Percentiles rank a stretch among this genome's conserved stretches.
These are phyloP conservation scores for Knoxdaviesia proteae DNA, from an alignment of 2,329 filamentous ascomycete species.

Conservation along the genomic window DNA sequence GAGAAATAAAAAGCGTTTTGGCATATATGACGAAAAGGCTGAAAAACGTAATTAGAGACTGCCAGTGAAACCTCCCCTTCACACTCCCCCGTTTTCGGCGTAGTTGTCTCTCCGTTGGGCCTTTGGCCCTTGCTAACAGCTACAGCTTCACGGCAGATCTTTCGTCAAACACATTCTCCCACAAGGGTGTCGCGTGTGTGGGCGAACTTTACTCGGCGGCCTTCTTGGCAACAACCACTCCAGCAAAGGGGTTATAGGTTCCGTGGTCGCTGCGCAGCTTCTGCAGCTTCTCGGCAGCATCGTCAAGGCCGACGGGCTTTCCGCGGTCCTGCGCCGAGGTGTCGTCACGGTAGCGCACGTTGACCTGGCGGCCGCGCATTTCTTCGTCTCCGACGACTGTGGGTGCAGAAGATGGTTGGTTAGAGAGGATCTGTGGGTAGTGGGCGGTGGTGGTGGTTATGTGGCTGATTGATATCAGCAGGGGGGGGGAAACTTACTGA, in stretches of 20 bases:
- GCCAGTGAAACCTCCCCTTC: too few relatives aligned
- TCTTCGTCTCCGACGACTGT: conserved; percentile 41
- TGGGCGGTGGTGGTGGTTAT: neutral
- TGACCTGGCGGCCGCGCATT: conserved; percentile 36
- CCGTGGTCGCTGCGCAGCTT: conserved; percentile 24
- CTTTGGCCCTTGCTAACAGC: too few relatives aligned
- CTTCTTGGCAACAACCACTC: conserved; percentile 3
- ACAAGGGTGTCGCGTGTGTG: too few relatives aligned
- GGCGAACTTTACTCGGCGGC: neutral
- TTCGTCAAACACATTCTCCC: too few relatives aligned
- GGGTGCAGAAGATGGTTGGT: neutral
- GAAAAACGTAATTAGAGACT: too few relatives aligned
- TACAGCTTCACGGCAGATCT: too few relatives aligned
- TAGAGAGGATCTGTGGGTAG: neutral
- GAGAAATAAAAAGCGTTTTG: too few relatives aligned
- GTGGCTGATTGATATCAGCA: too few relatives aligned
- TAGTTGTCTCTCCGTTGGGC: too few relatives aligned
- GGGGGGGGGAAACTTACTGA: conserved; percentile 25
- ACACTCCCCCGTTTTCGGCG: too few relatives aligned
- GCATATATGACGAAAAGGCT: too few relatives aligned
- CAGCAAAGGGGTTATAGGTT: conserved; percentile 7
- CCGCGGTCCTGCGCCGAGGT: conserved; percentile 39
- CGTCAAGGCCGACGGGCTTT: conserved; percentile 33
- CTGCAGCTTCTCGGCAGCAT: conserved; percentile 33
- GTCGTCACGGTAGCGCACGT: conserved; percentile 43